A percentile compares a stretch with the other conserved stretches of the same genome.
These are phyloP conservation scores for Termitomyces sp. DNA, from an alignment of 768 basidiomycete species.

Conservation along the genomic window DNA sequence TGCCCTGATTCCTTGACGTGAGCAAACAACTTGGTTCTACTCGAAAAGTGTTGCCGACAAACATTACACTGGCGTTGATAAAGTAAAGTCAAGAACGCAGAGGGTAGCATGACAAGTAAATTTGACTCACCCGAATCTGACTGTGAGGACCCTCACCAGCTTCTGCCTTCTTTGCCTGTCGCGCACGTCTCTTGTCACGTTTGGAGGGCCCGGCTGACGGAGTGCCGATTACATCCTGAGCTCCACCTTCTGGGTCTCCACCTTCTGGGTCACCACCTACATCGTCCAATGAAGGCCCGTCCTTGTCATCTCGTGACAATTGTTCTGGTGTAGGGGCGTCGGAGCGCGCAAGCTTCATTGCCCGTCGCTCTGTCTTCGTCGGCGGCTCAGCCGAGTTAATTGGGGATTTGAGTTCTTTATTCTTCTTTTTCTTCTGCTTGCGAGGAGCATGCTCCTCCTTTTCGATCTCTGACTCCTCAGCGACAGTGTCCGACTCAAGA, in stretches of 20 bases:
- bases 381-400: conserved; percentile 3
- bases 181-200: conserved; percentile 73
- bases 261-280: not conserved
- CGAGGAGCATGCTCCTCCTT: conserved; percentile 4
- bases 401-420: not conserved
- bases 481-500: not conserved
- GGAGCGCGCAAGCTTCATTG: conserved; percentile 6
- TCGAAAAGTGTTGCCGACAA: conserved; percentile 58
- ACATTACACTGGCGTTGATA: conserved; percentile 56
- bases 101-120: not conserved
- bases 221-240: conserved; percentile 4
- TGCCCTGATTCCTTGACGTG: conserved; percentile 73
- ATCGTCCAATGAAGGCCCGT: not conserved
- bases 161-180: conserved; percentile 68
- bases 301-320: not conserved
- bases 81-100: conserved; percentile 3
- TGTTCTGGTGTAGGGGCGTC: conserved; percentile 4
- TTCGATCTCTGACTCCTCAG: conserved; percentile 1
- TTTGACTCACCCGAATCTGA: conserved; percentile 6
- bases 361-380: conserved; percentile 14
- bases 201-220: conserved; percentile 44
- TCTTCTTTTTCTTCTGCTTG: conserved; percentile 12
- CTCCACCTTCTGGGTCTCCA: conserved; percentile 3
- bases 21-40: conserved; percentile 68
- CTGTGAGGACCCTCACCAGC: conserved; percentile 24